Conservation (phyloP, 2,329 filamentous ascomycete species). For the Aspergillus sp. region DNA sequence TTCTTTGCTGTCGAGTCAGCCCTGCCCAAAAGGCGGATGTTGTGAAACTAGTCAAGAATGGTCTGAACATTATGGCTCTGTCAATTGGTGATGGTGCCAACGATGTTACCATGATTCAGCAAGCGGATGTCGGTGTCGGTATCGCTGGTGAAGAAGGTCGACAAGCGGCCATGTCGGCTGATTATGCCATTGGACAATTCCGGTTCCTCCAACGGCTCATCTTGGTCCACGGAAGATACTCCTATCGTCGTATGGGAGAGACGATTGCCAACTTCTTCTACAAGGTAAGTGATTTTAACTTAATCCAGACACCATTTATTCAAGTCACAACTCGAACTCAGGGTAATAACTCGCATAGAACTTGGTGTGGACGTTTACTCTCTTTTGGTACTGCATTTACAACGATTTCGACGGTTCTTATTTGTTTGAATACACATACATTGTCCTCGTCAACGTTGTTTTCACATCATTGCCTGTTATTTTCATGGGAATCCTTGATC, state of each 20-base stretch:
- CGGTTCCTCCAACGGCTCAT: conserved; percentile 81
- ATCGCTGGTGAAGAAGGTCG: conserved; percentile 91
- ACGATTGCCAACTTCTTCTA: conserved; percentile 99
- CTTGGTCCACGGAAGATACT: conserved; percentile 90
- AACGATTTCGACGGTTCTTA: conserved; percentile 96
- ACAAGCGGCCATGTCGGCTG: conserved; percentile 92
- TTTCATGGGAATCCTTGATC: conserved; percentile 93
- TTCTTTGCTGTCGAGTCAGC: conserved; percentile 95
- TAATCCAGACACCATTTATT: neutral
- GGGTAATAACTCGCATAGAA: conserved; percentile 56
- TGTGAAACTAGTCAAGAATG: conserved; percentile 90
- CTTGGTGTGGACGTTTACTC: conserved; percentile 92
- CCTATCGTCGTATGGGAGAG: conserved; percentile 90
- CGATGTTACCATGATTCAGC: conserved; percentile 97
- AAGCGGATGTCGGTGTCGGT: conserved; percentile 93
- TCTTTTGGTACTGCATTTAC: conserved; percentile 98
- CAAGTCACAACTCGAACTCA: neutral
- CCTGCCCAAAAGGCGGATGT: conserved; percentile 97
- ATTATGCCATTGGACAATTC: conserved; percentile 95
- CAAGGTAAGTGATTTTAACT: conserved; percentile 58
- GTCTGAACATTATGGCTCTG: conserved; percentile 92
- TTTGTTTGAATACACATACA: conserved; percentile 96
- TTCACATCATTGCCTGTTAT: conserved; percentile 97
- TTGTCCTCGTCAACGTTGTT: conserved; percentile 91
- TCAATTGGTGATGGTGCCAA: conserved; percentile 93